phyloP scores from a whole-genome alignment of 192 early-diverging fungal species.

The Chytriomyces sp. region DNA sequence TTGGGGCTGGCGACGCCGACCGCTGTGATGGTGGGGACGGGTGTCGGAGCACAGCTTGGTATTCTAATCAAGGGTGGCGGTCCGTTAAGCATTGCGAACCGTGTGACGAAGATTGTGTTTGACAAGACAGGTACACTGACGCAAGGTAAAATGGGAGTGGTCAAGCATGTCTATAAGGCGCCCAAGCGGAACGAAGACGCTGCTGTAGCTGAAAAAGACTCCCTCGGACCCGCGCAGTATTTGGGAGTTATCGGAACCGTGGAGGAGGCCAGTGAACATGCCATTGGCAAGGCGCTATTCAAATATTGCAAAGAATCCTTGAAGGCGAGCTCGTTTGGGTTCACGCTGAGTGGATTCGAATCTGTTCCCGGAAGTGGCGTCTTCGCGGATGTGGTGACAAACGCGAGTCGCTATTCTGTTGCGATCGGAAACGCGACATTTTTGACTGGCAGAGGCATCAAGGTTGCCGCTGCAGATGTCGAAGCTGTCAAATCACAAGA shows the following conservation, averaged over 20 bases:
- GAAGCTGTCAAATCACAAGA: conserved; percentile 73
- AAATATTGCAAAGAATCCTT: conserved; percentile 36
- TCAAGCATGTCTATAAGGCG: not conserved
- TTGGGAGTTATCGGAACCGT: conserved; percentile 53
- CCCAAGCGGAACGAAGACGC: not conserved
- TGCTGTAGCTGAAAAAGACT: conserved; percentile 1
- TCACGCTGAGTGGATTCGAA: conserved; percentile 15
- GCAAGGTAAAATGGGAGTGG: conserved; percentile 55
- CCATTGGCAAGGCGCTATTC: conserved; percentile 59
- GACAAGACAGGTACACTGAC: conserved; percentile 99
- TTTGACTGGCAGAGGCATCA: not conserved
- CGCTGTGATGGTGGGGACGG: conserved; percentile 98
- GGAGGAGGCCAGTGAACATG: conserved; percentile 31
- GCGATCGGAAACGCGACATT: not conserved
- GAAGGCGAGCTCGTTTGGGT: conserved; percentile 40
- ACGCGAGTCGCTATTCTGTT: not conserved
- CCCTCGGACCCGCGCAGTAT: conserved; percentile 42
- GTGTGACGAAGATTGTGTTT: conserved; percentile 86
- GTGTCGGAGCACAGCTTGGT: conserved; percentile 91
- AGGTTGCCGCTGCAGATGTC: conserved; percentile 38
- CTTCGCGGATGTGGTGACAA: not conserved
- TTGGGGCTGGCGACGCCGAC: conserved; percentile 95
- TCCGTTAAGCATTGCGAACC: conserved; percentile 78
- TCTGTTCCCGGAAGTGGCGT: conserved; percentile 19
- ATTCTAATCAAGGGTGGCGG: conserved; percentile 96